These are phyloP conservation scores for Funneliformis geosporum DNA, from an alignment of 192 early-diverging fungal species.

Conservation along the genomic window DNA sequence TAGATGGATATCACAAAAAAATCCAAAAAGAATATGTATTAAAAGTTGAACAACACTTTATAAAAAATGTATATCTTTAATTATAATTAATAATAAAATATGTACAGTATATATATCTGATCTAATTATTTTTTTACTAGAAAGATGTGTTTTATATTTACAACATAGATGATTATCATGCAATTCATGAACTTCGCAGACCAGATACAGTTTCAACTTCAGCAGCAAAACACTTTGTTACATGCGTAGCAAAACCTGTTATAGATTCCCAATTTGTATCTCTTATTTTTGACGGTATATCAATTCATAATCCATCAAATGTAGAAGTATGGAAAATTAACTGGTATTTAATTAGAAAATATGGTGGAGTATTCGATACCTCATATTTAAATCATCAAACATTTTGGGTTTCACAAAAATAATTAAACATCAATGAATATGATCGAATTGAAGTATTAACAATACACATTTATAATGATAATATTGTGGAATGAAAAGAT, in stretches of 20 bases:
- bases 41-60: background rate
- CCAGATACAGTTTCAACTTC: background rate
- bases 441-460: background rate
- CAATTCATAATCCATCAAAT: background rate
- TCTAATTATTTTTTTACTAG: too few species aligned
- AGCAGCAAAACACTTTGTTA: background rate
- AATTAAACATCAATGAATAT: background rate
- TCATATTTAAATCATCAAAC: background rate
- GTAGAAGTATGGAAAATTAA: background rate
- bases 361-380: background rate
- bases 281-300: background rate
- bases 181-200: background rate
- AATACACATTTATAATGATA: too few species aligned
- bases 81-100: too few species aligned
- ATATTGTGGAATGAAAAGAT: too few species aligned
- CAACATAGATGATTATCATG: too few species aligned
- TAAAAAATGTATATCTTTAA: background rate
- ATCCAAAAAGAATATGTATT: background rate
- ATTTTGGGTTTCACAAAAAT: background rate
- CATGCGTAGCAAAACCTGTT: background rate
- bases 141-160: too few species aligned
- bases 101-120: too few species aligned
- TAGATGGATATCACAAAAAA: background rate
- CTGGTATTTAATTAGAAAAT: background rate
- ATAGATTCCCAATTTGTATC: background rate